Base-by-base conservation (phyloP, 2,329 filamentous ascomycete species). In the Biscogniauxia marginata region DNA sequence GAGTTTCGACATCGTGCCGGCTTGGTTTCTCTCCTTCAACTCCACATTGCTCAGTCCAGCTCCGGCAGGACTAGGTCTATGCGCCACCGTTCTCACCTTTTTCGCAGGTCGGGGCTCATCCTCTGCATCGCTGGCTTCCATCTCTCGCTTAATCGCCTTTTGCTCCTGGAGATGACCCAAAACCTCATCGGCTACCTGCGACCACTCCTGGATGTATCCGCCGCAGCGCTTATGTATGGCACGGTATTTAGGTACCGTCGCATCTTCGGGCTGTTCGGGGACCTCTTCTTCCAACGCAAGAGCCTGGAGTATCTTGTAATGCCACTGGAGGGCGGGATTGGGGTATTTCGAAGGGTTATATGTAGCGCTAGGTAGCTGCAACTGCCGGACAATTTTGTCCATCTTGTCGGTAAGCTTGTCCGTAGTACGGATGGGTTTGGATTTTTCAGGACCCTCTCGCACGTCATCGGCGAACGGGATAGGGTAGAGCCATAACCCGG, bases 301-400 rank as follows among this genome's bases (percentile, higher is more conserved):
- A 6, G 90, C 89, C 74, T 99, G 95, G 0, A 99, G 77, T 47
- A 99, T 96, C 59, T 86, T 88, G 78, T 98, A 99, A 75, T 98
- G 95, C 93, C 93, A 99, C 74, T 99, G 95, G 21, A 99, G 79
- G 7, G 90, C 84, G 8, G 93, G 92, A 60, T 99, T 99, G 0
- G 95, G 91, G 67, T 97, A 98, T 67, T 89, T 95, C 1, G 79
- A 78, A 1, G 93, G 93, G 63, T 96, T 89, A 69, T 96, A 99
- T 25, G 84, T 79, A 5, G 84, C 92, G 67, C 90, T 93, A 0
- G 95, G 95, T 7, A 99, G 83, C 70, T 96, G 91, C 0, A 97
- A 77, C 63, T 96, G 91, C 69, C 95, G 88, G 2, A 97, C 79
- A 3, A 97, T 84, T 5, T 82, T 82, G 49, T 90, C 84, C 93